phyloP scores from a whole-genome alignment of 1,284 basidiomycete species.

The Sporisorium graminicola region DNA sequence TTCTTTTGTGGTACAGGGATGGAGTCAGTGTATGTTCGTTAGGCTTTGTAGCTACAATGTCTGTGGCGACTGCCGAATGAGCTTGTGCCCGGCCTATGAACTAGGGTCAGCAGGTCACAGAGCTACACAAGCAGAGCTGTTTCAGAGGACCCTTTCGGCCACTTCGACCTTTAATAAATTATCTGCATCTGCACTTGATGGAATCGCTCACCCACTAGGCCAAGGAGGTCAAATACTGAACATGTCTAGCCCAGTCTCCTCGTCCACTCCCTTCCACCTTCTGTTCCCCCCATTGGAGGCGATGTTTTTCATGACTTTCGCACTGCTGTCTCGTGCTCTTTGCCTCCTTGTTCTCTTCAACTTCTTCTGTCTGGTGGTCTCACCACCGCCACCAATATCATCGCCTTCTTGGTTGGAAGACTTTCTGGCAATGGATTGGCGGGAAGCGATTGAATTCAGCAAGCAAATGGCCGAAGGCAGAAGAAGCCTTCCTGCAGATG shows the following conservation, averaged over 20 bases:
- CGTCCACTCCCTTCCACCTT: neutral
- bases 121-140: too few species aligned
- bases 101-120: too few species aligned
- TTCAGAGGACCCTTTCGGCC: too few species aligned
- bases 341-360: neutral
- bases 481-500: neutral
- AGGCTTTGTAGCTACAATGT: too few species aligned
- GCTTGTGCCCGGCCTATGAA: too few species aligned
- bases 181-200: too few species aligned
- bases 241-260: neutral
- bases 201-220: too few species aligned
- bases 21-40: too few species aligned
- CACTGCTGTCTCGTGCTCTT: neutral
- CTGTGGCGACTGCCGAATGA: too few species aligned
- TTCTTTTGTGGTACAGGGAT: too few species aligned
- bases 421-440: conserved; percentile 1
- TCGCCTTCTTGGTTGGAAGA: neutral
- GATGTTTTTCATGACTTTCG: neutral
- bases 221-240: neutral
- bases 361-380: neutral
- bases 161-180: too few species aligned
- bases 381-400: neutral
- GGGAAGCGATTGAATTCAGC: neutral
- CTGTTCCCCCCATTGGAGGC: too few species aligned
- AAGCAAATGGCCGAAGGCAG: neutral